Evolutionary conservation across 305 asterid genomes (phyloP).

Genomic region (Coffea humblotiana): DNA sequence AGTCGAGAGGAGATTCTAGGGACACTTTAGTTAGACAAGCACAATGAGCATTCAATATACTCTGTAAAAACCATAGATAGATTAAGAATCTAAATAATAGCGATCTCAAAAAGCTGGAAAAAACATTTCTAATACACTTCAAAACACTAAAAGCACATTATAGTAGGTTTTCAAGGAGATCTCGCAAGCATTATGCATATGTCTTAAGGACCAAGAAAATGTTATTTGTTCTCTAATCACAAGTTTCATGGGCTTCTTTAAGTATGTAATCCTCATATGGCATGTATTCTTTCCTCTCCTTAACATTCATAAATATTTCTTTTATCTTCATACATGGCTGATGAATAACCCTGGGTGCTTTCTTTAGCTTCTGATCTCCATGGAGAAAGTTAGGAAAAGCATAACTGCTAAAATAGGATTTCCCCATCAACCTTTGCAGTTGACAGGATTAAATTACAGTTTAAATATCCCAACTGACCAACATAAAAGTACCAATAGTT

Average conservation of each 20-base stretch:
- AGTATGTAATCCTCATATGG: neutral
- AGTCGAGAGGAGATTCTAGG: neutral
- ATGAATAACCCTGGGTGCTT: neutral
- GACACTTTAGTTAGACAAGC: neutral
- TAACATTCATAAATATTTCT: neutral
- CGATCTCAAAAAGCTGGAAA: neutral
- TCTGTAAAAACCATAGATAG: neutral
- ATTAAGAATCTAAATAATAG: neutral
- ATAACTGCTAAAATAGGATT: neutral
- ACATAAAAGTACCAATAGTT: neutral
- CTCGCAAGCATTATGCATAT: neutral
- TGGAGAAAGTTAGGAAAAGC: neutral
- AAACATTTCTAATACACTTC: neutral
- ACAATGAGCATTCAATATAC: neutral
- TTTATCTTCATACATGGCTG: neutral
- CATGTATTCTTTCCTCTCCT: neutral
- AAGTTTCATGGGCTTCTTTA: neutral
- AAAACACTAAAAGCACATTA: neutral
- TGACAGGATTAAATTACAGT: constrained; percentile 5
- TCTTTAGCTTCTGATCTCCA: neutral
- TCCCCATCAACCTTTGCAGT: neutral
- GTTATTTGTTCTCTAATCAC: neutral
- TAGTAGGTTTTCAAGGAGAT: neutral
- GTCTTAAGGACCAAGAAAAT: neutral
- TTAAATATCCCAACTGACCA: neutral